Evolutionary conservation across 225 moss, liverwort and hornwort genomes (phyloP), one percentile per base, ranked within the genome.

Genomic region (Asterella californica): DNA sequence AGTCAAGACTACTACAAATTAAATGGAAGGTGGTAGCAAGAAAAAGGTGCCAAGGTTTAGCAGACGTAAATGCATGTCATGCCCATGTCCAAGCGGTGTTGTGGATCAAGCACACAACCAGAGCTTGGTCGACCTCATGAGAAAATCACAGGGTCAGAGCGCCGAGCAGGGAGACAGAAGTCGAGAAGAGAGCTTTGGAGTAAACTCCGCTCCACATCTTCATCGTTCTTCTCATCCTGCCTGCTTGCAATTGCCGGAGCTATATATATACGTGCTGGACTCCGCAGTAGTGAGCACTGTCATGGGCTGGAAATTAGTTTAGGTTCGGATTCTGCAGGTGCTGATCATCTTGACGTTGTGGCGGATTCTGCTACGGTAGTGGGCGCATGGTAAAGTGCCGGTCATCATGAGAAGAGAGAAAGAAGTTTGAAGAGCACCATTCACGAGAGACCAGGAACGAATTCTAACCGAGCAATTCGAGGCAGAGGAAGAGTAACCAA

Each of bases 341-440:
- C 91, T 96, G n/a, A 90, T 96, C 45, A 85, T 94, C 68, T 83
- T 96, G 14, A 94, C 94, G 0, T 55, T 96, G 42, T 96, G 96
- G 96, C 94, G 96, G 67, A 92, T 96, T 36, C 91, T 96, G 34
- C 81, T n/a, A n/a, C n/a, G n/a, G n/a, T n/a, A n/a, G n/a, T n/a
- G n/a, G n/a, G n/a, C n/a, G n/a, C n/a, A n/a, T n/a, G n/a, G n/a
- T n/a, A n/a, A n/a, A n/a, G n/a, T n/a, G n/a, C n/a, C n/a, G n/a
- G n/a, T n/a, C n/a, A n/a, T n/a, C n/a, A n/a, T n/a, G n/a, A n/a
- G n/a, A n/a, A 62, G 88, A 90, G 54, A 91, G 92, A 68, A 88
- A 90, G 25, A 54, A 76, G 30, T 74, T 96, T 34, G 90, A 94
- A 83, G 74, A 81, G 6, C 81, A 89, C 33, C n/a, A 84, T 96